Base-by-base conservation (phyloP, 2,329 filamentous ascomycete species). In the Xylaria arbuscula region DNA sequence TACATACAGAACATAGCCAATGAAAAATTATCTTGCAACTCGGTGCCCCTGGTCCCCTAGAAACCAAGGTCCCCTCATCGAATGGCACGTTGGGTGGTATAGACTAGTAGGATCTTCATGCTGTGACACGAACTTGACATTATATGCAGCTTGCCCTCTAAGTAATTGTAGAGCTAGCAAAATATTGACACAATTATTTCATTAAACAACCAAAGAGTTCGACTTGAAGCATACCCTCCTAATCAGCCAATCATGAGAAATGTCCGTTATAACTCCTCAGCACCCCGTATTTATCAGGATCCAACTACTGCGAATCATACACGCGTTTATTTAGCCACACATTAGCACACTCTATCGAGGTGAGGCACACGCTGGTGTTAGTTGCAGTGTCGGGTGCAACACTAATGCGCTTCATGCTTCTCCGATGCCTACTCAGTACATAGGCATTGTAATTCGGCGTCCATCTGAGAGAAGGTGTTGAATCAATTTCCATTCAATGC, bases 311-410 rank as follows among this genome's bases (percentile, higher is more conserved):
- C 51, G 28, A 54, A 68, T 66, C 62, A 69, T 66, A 62, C 47
- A 58, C 65, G 62, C 13, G 28, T 13, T 54, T 48, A 54, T 17
- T 54, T 48, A 38, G 48, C 45, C 45, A 66, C 22, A 62, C 51
- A 54, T 55, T 22, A 50, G 24, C 42, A 11, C 64, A 50, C 62
- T 59, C 15, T 56, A 42, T 55, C 62, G 24, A 50, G 55, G n/a
- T 34, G 47, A 51, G 65, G 53, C 62, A 24, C 53, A 32, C 57
- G 51, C 42, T 34, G 62, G 36, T 28, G 45, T 65, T 64, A 58
- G 66, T 58, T 48, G 13, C 51, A 68, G 28, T 50, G 58, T 55
- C 50, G 47, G n/a, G 64, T 51, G 56, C 56, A 55, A 63, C 61
- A 53, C 56, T 63, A 62, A 50, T 62, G 51, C 45, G 22, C 66